Base-by-base conservation (phyloP, 1,284 basidiomycete species). In the Sphaerobolus stellatus region DNA sequence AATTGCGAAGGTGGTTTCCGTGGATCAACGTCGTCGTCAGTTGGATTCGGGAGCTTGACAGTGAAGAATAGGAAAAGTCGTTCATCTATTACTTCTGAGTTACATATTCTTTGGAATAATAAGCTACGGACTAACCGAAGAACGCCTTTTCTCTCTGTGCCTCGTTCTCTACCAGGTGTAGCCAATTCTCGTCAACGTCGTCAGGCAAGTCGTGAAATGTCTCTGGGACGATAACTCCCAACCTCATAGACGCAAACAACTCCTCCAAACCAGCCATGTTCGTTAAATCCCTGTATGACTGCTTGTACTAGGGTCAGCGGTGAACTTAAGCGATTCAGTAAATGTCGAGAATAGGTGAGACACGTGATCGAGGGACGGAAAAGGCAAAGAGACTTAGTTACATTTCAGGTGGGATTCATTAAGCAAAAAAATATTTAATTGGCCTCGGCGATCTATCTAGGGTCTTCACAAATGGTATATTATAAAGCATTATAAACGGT, bases 61-160 rank as follows among this genome's bases (percentile, higher is more conserved):
- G 79, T 73, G 11, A 93, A 70, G 47, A 90, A 69, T 43, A 88
- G 80, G 55, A 81, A 78, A n/a, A 94, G 73, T 61, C 88, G 83
- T 69, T 94, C 91, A 58, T 87, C 84, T 86, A 54, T 22, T 25
- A 4, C 7, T 27, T 48, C 46, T 56, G 6, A 38, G 56, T 63
- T 62, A 59, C 59, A 55, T 68, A 61, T 66, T 61, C 60, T 57
- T 9, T 50, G 47, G 53, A 43, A 59, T 54, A 54, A 59, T 30
- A 63, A 56, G 56, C 29, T 25, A 20, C 24, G 50, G 24, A 71
- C 81, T 68, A 66, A 89, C 89, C 90, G 59, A 91, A 90, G 73
- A 90, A 92, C 2, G 83, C 83, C 58, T 81, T 77, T 52, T 75
- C 79, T 64, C 83, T 73, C 55, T 82, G 79, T 13, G 69, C 66